These are phyloP conservation scores for Chlamydomonas incerta DNA, from an alignment of 139 green algal species.

Conservation along the genomic window DNA sequence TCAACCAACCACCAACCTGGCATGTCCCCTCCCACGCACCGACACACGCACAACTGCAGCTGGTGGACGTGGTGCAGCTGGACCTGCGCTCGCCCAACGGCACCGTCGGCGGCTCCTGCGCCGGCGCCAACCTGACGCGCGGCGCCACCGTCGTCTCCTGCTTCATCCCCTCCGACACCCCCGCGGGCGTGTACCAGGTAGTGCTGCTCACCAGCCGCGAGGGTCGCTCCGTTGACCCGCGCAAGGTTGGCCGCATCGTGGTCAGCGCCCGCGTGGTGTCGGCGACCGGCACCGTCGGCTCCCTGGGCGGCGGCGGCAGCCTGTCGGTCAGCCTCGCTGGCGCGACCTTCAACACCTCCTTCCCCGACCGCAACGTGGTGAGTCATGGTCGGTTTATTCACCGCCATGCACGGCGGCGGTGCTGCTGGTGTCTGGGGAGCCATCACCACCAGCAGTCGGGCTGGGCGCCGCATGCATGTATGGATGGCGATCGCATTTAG, in stretches of 20 bases:
- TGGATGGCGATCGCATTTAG: too few relatives aligned
- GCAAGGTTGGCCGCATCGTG: not conserved
- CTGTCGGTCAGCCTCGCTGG: slow-evolving; percentile 6
- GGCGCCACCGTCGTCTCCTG: not conserved
- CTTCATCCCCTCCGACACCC: too few relatives aligned
- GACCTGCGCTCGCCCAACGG: too few relatives aligned
- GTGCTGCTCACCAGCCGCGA: not conserved
- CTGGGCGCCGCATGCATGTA: too few relatives aligned
- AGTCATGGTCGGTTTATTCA: not conserved
- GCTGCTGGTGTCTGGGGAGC: too few relatives aligned
- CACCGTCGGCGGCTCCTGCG: too few relatives aligned
- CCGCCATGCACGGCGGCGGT: too few relatives aligned
- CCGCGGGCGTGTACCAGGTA: not conserved
- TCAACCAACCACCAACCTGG: too few relatives aligned
- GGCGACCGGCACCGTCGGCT: not conserved
- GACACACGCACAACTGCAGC: too few relatives aligned
- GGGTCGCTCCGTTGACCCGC: not conserved
- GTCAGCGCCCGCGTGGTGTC: not conserved
- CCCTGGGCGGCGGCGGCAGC: slow-evolving; percentile 12
- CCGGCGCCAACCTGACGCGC: not conserved
- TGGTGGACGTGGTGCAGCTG: too few relatives aligned
- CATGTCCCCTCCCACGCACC: too few relatives aligned
- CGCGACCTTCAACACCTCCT: not conserved
- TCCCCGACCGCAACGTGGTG: slow-evolving; percentile 20
- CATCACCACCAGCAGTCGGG: too few relatives aligned